These are phyloP conservation scores for Melocanna baccifera DNA, from an alignment of 176 grass and related monocot species.

Conservation along the genomic window DNA sequence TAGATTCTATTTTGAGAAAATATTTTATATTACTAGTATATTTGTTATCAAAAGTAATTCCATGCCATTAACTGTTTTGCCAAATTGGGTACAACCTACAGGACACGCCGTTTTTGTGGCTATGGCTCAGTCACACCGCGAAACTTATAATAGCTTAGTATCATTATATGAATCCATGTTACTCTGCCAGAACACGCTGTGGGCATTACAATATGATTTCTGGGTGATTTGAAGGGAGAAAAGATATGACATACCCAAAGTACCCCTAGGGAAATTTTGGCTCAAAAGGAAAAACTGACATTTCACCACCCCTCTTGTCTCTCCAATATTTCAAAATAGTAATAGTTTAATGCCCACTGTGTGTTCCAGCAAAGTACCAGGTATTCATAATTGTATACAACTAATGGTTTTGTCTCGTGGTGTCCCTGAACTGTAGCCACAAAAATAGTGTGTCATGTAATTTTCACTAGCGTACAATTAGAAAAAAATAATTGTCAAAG, in stretches of 20 bases:
- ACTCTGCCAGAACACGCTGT: background rate
- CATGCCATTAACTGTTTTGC: background rate
- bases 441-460: background rate
- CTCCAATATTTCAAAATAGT: background rate
- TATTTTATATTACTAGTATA: no score
- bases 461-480: background rate
- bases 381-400: background rate
- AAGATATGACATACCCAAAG: background rate
- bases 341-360: background rate
- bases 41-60: background rate
- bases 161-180: background rate
- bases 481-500: background rate
- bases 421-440: background rate
- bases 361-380: background rate
- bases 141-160: background rate
- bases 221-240: background rate
- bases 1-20: no score
- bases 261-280: background rate
- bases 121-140: background rate
- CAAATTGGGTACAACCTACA: background rate
- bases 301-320: background rate
- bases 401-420: background rate
- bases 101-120: background rate
- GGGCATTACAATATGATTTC: background rate
- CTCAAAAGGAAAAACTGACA: background rate